Evolutionary conservation across 2,329 filamentous ascomycete species (phyloP).

Genomic region (Fusarium piperis): DNA sequence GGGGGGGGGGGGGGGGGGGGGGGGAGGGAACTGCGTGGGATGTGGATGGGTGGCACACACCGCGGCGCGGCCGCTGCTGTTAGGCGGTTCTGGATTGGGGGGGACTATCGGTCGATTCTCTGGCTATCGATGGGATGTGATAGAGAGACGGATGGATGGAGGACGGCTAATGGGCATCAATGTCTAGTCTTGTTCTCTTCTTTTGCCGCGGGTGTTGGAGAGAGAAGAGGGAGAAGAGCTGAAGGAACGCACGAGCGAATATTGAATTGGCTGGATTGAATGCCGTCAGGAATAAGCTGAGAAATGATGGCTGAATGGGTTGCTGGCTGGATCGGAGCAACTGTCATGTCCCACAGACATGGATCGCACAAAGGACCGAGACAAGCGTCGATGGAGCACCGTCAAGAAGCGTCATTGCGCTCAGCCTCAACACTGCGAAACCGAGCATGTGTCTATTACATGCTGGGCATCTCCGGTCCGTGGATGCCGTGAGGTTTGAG

Average conservation of each 20-base stretch:
- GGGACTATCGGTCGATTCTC: slow-evolving; percentile 23
- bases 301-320: slow-evolving; percentile 34
- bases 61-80: slow-evolving; percentile 10
- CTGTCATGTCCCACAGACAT: slow-evolving; percentile 17
- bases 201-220: neutral
- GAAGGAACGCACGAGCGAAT: slow-evolving; percentile 2
- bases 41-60: slow-evolving; percentile 19
- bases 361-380: slow-evolving; percentile 15
- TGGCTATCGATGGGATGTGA: neutral
- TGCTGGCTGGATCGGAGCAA: slow-evolving; percentile 15
- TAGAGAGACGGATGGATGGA: neutral
- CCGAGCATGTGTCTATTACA: neutral
- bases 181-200: neutral
- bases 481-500: neutral
- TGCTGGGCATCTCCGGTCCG: neutral
- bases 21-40: neutral
- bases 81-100: slow-evolving; percentile 17
- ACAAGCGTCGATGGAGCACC: slow-evolving; percentile 7
- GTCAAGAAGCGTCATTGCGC: neutral
- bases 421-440: slow-evolving; percentile 2
- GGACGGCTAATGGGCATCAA: slow-evolving; percentile 9
- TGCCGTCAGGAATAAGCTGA: slow-evolving; percentile 23
- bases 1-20: neutral
- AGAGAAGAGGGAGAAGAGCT: neutral
- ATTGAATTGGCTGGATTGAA: slow-evolving; percentile 12